Evolutionary conservation across 495 filamentous ascomycete species (phyloP), one percentile per base, ranked within the genome.

Genomic region (Daldinia vernicosa): DNA sequence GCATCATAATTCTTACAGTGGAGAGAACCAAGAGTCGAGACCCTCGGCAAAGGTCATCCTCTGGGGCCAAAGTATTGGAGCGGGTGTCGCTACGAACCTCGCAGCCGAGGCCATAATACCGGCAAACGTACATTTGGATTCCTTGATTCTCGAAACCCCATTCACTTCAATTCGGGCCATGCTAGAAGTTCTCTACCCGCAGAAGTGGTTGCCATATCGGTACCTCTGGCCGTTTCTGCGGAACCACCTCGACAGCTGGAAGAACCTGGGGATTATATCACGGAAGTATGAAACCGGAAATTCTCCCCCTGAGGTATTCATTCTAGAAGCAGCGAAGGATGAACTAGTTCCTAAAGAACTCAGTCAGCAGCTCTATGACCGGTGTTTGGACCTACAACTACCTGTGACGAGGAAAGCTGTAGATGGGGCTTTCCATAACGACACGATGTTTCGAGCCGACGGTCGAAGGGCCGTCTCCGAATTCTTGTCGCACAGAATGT

Each of bases 11-110:
- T 62, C 45, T 52, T 63, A 70, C 60, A 67, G 69, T 35, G 61
- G 54, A 43, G 59, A 65, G 47, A 60, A 52, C 37, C 65, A 62
- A 54, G 54, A 64, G 58, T 76, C 70, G 58, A 63, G 53, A 33
- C 72, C 76, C 15, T 43, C 72, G 51, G 77, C 84, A 3, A 79
- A 84, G 28, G 40, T 93, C 11, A 72, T 94, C 0, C 74, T 95
- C n/a, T 95, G 92, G 92, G 92, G 92, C 0, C 92, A 95, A 70
- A 91, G 88, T 64, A 89, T 95, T 22, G 93, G 93, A 4, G 86
- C 78, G 3, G 88, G 87, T 6, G 81, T 89, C 3, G 85, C 90
- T 7, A 84, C 83, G 24, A 84, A 84, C 65, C 78, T 86, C n/a
- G 76, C 75, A 14, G 80, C 78, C 15, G 55, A 77, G 69, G 37